These are phyloP conservation scores for Russula dissimulans DNA, from an alignment of 768 basidiomycete species.

Conservation along the genomic window DNA sequence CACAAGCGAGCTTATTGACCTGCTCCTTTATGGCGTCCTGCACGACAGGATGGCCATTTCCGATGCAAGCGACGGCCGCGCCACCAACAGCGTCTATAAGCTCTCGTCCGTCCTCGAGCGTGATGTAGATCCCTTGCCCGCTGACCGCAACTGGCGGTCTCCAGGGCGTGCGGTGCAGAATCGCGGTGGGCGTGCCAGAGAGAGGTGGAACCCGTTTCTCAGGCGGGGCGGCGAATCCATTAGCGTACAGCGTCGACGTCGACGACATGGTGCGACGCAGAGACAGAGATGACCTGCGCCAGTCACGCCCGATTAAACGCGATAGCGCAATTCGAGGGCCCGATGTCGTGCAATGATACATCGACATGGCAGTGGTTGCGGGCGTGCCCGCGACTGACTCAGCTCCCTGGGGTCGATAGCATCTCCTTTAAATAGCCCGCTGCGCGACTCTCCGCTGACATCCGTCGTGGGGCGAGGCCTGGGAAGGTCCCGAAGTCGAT, in stretches of 20 bases:
- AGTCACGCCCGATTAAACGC: not conserved
- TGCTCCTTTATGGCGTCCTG: slow-evolving; percentile 71
- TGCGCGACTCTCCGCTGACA: no score
- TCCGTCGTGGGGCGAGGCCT: no score
- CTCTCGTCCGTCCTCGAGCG: slow-evolving; percentile 56
- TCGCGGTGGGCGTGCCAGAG: slow-evolving; percentile 13
- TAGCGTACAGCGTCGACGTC: not conserved
- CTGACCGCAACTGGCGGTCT: slow-evolving; percentile 57
- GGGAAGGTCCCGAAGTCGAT: no score
- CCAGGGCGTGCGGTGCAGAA: slow-evolving; percentile 54
- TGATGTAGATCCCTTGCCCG: slow-evolving; percentile 62
- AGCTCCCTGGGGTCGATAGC: no score
- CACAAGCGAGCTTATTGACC: slow-evolving; percentile 68
- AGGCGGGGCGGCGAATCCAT: not conserved
- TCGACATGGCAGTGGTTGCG: not conserved
- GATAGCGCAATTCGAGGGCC: not conserved
- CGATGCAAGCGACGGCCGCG: slow-evolving; percentile 75
- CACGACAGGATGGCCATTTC: slow-evolving; percentile 64
- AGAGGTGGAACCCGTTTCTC: not conserved
- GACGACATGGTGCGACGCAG: not conserved
- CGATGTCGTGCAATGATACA: not conserved
- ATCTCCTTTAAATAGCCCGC: no score
- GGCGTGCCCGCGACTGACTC: not conserved
- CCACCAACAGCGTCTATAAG: slow-evolving; percentile 79
- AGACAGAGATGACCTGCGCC: not conserved